phyloP scores from a whole-genome alignment of 2,329 filamentous ascomycete species.

The Penicillium sp. region DNA sequence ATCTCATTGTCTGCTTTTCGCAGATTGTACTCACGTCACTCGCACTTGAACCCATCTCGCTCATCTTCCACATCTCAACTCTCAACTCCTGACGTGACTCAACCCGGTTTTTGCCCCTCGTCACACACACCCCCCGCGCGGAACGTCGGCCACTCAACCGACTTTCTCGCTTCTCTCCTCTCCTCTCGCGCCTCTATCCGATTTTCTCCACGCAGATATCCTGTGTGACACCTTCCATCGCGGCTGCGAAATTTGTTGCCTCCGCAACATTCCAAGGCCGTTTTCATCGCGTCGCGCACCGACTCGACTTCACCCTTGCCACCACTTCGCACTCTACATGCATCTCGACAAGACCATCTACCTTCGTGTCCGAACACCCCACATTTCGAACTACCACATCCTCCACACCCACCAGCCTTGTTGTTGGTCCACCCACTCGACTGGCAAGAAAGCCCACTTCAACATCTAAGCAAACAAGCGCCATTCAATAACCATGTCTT shows the following conservation, averaged over 20 bases:
- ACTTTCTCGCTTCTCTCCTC: slow-evolving; percentile 8
- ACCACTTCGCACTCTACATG: slow-evolving; percentile 4
- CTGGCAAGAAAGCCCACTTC: slow-evolving; percentile 2
- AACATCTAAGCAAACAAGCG: slow-evolving; percentile 5
- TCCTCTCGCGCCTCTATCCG: not conserved
- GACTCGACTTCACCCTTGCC: slow-evolving; percentile 2
- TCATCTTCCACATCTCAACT: not conserved
- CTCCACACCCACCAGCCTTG: not conserved
- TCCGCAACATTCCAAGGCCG: slow-evolving; percentile 19
- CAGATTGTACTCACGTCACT: not conserved
- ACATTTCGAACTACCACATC: not conserved
- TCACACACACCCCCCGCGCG: slow-evolving; percentile 21
- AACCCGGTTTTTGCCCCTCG: slow-evolving; percentile 18
- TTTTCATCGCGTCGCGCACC: slow-evolving; percentile 19
- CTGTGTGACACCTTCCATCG: not conserved
- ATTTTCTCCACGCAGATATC: not conserved
- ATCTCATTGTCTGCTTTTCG: not conserved
- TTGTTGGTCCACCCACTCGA: not conserved
- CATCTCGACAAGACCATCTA: slow-evolving; percentile 2
- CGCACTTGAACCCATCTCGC: not conserved
- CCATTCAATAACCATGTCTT: slow-evolving; percentile 26
- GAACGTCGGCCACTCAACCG: slow-evolving; percentile 18
- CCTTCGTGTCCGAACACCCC: not conserved
- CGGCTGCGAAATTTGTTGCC: not conserved
- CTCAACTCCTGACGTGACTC: slow-evolving; percentile 19